Percentiles rank a stretch among this genome's conserved stretches.
These are phyloP conservation scores for Irpex sp. DNA, from an alignment of 1,284 basidiomycete species.

Conservation along the genomic window DNA sequence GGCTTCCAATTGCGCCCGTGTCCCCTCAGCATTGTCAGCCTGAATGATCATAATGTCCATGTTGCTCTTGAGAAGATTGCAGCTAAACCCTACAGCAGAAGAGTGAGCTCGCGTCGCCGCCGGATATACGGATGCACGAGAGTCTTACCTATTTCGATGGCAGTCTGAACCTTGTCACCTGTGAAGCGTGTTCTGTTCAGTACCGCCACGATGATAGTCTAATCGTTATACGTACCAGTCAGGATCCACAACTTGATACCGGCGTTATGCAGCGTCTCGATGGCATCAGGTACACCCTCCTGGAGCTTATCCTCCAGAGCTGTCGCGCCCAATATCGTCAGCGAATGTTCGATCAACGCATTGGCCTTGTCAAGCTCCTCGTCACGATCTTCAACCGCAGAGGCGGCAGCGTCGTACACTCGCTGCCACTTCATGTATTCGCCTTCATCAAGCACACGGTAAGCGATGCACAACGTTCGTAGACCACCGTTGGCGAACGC, in stretches of 20 bases:
- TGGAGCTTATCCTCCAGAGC: slow-evolving; percentile 97
- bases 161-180: slow-evolving; percentile 97
- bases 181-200: slow-evolving; percentile 6
- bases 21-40: slow-evolving; percentile 72
- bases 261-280: slow-evolving; percentile 87
- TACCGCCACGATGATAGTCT: background rate
- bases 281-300: slow-evolving; percentile 94
- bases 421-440: slow-evolving; percentile 85
- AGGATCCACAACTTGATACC: slow-evolving; percentile 98
- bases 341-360: slow-evolving; percentile 79
- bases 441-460: slow-evolving; percentile 75
- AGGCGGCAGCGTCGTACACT: slow-evolving; percentile 79
- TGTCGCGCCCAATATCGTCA: slow-evolving; percentile 88
- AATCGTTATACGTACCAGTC: slow-evolving; percentile 52
- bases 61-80: slow-evolving; percentile 86
- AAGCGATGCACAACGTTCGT: slow-evolving; percentile 89
- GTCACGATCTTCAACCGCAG: slow-evolving; percentile 76
- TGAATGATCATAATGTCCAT: slow-evolving; percentile 98
- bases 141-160: slow-evolving; percentile 82
- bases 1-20: slow-evolving; percentile 87
- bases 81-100: slow-evolving; percentile 61
- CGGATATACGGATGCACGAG: slow-evolving; percentile 6
- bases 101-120: slow-evolving; percentile 1
- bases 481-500: slow-evolving; percentile 91
- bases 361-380: slow-evolving; percentile 89